Base-by-base conservation (phyloP, 1,284 basidiomycete genomes). In the Heterobasidion irregulare region DNA sequence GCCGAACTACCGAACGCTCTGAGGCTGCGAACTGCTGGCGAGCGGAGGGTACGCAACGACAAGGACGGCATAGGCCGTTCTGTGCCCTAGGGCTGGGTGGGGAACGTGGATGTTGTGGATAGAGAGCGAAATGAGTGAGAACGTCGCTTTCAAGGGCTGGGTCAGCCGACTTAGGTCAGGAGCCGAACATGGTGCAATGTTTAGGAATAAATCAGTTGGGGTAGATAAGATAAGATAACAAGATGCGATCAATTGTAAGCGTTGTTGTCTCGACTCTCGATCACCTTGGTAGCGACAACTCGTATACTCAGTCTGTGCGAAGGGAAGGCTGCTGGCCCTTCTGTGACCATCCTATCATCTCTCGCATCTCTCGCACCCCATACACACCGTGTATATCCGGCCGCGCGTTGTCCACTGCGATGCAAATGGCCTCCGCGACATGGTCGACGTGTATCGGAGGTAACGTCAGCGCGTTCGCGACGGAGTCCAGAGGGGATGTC, bases 391-490 rank as follows among this genome's bases (percentile, higher is more conserved):
- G 71, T 47, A 91, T 70, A 49, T 78, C 74, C 50, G 70, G 69
- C 41, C 69, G 60, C 57, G 67, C 69, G 47, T 48, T 60, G 54
- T 72, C 69, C 41, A 60, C 68, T 56, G 76, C 74, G n/a, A 74
- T 70, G 59, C 85, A 84, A 8, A 94, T 82, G 0, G 94, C 93
- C 63, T 88, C 84, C 1, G 89, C 96, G 43, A 99, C 93, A 58
- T 96, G 94, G 64, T 99, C 96, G 32, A 98, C 92, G 66, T 99
- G 96, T 50, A 99, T 84, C 0, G 97, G 94, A 32, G 88, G 92
- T 53, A 89, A 87, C 10, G 80, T 81, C 57, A 96, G 69, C 19
- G 88, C 84, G 55, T 88, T 84, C 4, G 91, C 84, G 35, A 98
- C 72, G 1, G 91, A 84, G 41, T 84, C 77, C 34, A 85, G 69